A percentile compares a stretch with the other conserved stretches of the same genome.
Evolutionary conservation across 2,329 filamentous ascomycete species (phyloP).

Genomic region (Exophiala aquamarina): DNA sequence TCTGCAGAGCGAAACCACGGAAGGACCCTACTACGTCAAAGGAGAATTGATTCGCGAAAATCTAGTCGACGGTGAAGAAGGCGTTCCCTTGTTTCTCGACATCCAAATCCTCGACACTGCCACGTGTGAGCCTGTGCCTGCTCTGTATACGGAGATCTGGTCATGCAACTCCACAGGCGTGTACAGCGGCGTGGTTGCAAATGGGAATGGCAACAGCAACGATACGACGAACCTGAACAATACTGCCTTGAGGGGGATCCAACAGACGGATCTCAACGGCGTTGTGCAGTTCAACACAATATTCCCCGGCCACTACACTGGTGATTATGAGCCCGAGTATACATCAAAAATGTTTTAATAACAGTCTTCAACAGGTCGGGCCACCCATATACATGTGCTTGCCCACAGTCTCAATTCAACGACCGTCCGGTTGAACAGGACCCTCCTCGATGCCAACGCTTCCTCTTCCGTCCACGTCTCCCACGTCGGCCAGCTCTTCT

Average conservation of each 20-base stretch:
- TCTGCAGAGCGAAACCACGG: constrained; percentile 53
- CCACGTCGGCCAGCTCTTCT: constrained; percentile 66
- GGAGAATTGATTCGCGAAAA: constrained; percentile 42
- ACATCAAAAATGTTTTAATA: not conserved
- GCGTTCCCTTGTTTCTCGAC: constrained; percentile 43
- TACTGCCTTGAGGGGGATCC: constrained; percentile 48
- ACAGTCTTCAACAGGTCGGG: constrained; percentile 21
- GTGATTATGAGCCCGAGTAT: constrained; percentile 16
- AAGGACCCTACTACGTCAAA: constrained; percentile 54
- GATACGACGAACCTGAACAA: constrained; percentile 42
- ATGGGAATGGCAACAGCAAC: constrained; percentile 37
- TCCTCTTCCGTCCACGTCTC: constrained; percentile 57
- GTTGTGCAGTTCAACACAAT: constrained; percentile 43
- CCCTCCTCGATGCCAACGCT: constrained; percentile 32
- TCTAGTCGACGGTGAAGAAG: constrained; percentile 36
- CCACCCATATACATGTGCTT: constrained; percentile 39
- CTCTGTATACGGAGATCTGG: constrained; percentile 41
- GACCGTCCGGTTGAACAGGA: constrained; percentile 34
- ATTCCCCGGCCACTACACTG: constrained; percentile 49
- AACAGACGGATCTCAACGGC: constrained; percentile 42
- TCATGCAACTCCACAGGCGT: constrained; percentile 44
- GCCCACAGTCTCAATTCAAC: constrained; percentile 34
- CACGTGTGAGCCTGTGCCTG: constrained; percentile 41
- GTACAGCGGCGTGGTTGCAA: constrained; percentile 38
- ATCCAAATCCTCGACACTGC: constrained; percentile 42